phyloP scores from a whole-genome alignment of 2,329 filamentous ascomycete species.

The Epichloe brachyelytri region DNA sequence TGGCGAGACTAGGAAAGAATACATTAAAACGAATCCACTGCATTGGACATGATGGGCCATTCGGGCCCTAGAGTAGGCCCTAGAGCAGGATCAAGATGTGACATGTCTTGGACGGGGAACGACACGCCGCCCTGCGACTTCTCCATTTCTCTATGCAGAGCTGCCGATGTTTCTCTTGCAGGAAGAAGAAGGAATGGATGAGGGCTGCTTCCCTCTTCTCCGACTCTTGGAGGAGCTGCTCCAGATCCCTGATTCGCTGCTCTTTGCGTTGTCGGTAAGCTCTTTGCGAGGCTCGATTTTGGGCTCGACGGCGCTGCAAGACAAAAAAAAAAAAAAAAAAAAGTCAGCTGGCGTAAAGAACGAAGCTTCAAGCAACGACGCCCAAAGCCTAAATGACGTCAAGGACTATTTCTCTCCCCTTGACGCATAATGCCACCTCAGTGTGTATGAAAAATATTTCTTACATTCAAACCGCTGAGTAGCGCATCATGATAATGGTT shows the following conservation, averaged over 20 bases:
- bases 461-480: conserved; percentile 34
- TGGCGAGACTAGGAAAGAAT: no score
- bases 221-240: conserved; percentile 39
- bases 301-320: conserved; percentile 17
- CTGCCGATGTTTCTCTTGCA: not conserved
- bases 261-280: conserved; percentile 26
- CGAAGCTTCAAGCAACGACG: not conserved
- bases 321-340: no score
- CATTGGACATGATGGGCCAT: not conserved
- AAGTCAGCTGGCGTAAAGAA: not conserved
- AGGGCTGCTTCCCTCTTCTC: conserved; percentile 43
- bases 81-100: not conserved
- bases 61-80: not conserved
- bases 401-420: no score
- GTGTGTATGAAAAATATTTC: conserved; percentile 7
- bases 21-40: no score
- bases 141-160: not conserved
- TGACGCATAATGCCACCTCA: no score
- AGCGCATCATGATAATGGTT: conserved; percentile 41
- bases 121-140: not conserved
- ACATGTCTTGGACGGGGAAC: not conserved
- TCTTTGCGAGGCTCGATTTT: conserved; percentile 20
- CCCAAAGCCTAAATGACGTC: no score
- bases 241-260: conserved; percentile 51
- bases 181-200: not conserved